phyloP scores from a whole-genome alignment of 1,284 basidiomycete genomes.

The Singerocomus rubriflavus region DNA sequence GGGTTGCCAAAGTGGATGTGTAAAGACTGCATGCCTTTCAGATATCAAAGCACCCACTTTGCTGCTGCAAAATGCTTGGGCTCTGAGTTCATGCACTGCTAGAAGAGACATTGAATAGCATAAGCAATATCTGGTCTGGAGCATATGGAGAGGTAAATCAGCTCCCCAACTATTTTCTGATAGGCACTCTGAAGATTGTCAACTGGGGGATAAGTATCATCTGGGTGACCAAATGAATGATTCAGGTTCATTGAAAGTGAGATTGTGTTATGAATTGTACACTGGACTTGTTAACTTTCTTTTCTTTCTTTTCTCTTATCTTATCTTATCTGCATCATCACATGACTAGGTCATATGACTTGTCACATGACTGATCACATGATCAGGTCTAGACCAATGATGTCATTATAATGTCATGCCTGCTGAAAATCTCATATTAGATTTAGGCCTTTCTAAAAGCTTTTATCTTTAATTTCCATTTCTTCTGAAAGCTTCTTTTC shows the following conservation, averaged over 20 bases:
- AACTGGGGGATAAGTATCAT: neutral
- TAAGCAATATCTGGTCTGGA: neutral
- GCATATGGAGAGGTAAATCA: slow-evolving; percentile 4
- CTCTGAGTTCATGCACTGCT: neutral
- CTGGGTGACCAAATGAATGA: neutral
- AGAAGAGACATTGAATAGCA: neutral
- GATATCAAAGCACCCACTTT: fast-evolving
- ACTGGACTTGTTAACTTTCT: too few species aligned
- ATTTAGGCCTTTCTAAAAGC: too few species aligned
- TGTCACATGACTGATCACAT: too few species aligned
- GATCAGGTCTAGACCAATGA: too few species aligned
- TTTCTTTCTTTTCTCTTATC: too few species aligned
- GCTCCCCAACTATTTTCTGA: slow-evolving; percentile 1
- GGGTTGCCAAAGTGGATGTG: neutral
- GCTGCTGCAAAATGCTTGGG: neutral
- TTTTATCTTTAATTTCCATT: too few species aligned
- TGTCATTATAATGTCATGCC: too few species aligned
- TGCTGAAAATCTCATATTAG: too few species aligned
- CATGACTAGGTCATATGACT: too few species aligned
- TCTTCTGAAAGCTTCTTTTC: too few species aligned
- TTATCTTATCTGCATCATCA: too few species aligned
- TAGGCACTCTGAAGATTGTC: neutral
- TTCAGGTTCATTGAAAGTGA: slow-evolving; percentile 2
- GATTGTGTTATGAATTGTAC: too few species aligned
- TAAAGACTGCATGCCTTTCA: neutral